These are phyloP conservation scores for Bidens hawaiensis DNA, from an alignment of 140 eudicot genomes.

Conservation along the genomic window DNA sequence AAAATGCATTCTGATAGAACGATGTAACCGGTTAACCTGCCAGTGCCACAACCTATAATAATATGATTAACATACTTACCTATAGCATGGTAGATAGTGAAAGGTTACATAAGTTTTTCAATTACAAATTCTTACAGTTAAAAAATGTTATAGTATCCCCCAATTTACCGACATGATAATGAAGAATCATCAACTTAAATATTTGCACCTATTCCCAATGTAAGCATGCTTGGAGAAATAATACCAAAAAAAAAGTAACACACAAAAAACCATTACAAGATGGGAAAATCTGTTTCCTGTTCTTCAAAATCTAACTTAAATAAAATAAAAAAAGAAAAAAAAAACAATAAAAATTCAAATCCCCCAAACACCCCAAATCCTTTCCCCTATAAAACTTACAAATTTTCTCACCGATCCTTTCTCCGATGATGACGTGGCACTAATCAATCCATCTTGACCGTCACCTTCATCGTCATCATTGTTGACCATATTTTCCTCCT, in stretches of 20 bases:
- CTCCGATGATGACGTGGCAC: slow-evolving; percentile 17
- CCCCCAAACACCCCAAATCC: slow-evolving; percentile 83
- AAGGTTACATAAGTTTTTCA: too few species aligned
- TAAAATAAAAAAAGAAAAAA: not conserved
- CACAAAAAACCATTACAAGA: slow-evolving; percentile 6
- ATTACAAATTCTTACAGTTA: too few species aligned
- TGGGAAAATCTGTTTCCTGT: slow-evolving; percentile 19
- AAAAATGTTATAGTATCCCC: too few species aligned
- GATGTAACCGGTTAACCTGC: too few species aligned
- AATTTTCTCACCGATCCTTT: slow-evolving; percentile 53
- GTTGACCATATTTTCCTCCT: slow-evolving; percentile 15
- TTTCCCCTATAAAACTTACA: slow-evolving; percentile 61
- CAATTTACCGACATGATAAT: not conserved
- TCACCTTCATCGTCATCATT: slow-evolving; percentile 14
- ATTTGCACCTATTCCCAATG: not conserved
- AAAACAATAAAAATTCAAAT: slow-evolving; percentile 9
- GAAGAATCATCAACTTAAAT: not conserved
- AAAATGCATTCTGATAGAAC: too few species aligned
- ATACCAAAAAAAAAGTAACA: not conserved
- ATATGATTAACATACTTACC: too few species aligned
- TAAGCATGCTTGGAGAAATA: slow-evolving; percentile 1
- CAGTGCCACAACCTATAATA: too few species aligned
- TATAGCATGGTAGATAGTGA: too few species aligned
- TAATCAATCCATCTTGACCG: slow-evolving; percentile 25
- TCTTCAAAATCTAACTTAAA: slow-evolving; percentile 6